Evolutionary conservation across 2,329 filamentous ascomycete genomes (phyloP).

Genomic region (Colletotrichum destructivum): DNA sequence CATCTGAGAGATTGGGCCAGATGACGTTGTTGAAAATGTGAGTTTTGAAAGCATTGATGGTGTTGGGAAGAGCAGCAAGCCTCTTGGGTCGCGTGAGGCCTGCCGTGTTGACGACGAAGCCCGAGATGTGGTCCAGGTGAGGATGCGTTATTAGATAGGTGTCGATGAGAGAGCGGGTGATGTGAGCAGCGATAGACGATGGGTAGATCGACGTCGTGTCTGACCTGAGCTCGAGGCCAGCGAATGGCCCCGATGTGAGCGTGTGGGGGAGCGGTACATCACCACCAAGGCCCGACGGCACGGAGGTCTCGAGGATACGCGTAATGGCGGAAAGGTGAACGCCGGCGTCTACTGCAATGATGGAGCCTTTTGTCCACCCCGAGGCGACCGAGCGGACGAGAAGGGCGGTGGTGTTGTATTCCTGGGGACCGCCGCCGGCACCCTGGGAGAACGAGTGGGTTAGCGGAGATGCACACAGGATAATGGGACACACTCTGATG

Average conservation of each 20-base stretch:
- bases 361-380: conserved; percentile 85
- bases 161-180: conserved; percentile 85
- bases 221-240: conserved; percentile 80
- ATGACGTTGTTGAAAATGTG: conserved; percentile 99
- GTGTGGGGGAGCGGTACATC: conserved; percentile 64
- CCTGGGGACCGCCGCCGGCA: conserved; percentile 88
- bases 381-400: conserved; percentile 86
- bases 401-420: conserved; percentile 91
- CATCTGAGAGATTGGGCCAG: conserved; percentile 97
- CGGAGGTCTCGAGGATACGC: conserved; percentile 78
- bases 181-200: conserved; percentile 83
- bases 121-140: conserved; percentile 95
- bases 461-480: conserved; percentile 12
- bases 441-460: conserved; percentile 69
- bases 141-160: conserved; percentile 95
- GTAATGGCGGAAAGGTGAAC: conserved; percentile 89
- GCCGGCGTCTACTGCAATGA: conserved; percentile 94
- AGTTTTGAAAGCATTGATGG: conserved; percentile 91
- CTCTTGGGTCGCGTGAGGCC: conserved; percentile 87
- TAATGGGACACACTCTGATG: background rate
- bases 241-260: conserved; percentile 81
- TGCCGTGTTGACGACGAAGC: conserved; percentile 94
- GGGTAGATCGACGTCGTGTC: conserved; percentile 65
- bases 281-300: conserved; percentile 55
- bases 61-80: conserved; percentile 87